These are phyloP conservation scores for Urtica urens DNA, from an alignment of 306 rosid species.

Conservation along the genomic window DNA sequence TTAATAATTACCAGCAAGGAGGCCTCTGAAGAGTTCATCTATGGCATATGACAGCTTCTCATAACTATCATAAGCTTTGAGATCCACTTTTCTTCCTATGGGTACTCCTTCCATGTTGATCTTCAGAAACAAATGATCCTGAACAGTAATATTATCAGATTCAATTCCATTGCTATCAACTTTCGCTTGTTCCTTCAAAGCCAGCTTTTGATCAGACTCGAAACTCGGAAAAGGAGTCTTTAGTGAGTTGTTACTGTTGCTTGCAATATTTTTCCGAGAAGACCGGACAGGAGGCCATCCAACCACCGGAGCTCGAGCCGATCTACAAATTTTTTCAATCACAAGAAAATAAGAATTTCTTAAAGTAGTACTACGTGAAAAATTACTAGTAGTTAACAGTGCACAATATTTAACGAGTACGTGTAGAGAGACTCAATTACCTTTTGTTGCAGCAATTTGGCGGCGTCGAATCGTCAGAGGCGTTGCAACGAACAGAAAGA, in stretches of 20 bases:
- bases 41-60: conserved; percentile 66
- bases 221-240: conserved; percentile 6
- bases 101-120: conserved; percentile 84
- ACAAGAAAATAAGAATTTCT: not conserved
- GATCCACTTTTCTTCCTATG: conserved; percentile 80
- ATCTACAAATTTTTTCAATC: not conserved
- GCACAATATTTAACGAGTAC: not conserved
- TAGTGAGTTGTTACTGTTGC: conserved; percentile 31
- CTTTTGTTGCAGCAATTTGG: conserved; percentile 56
- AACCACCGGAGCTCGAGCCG: conserved; percentile 37
- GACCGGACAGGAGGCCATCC: conserved; percentile 97
- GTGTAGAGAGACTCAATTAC: conserved; percentile 13
- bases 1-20: conserved; percentile 57
- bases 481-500: too few relatives aligned
- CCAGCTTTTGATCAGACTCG: not conserved
- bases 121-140: conserved; percentile 50
- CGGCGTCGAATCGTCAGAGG: conserved; percentile 27
- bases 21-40: conserved; percentile 61
- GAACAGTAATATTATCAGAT: not conserved
- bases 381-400: too few relatives aligned
- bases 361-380: not conserved
- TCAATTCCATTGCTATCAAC: not conserved
- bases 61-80: conserved; percentile 67
- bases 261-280: conserved; percentile 54
- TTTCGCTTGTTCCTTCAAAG: not conserved